A percentile compares a stretch with the other conserved stretches of the same genome.
phyloP scores from a whole-genome alignment of 2,329 filamentous ascomycete species.

The Fusarium xyrophilum region DNA sequence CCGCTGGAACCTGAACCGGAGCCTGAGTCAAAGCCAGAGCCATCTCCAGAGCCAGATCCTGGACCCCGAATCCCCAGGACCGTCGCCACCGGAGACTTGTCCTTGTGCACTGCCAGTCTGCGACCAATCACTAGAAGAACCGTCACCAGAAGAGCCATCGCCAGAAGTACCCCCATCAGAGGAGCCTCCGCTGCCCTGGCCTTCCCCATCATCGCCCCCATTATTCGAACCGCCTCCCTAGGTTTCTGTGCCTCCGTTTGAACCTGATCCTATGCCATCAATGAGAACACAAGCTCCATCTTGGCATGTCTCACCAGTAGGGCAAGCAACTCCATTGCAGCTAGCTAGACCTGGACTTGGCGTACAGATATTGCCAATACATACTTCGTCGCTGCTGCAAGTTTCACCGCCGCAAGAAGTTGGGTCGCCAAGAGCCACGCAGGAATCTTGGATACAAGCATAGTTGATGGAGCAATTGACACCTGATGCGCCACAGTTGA shows the following conservation, averaged over 20 bases:
- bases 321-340: constrained; percentile 3
- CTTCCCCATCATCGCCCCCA: neutral
- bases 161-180: neutral
- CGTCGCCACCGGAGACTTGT: neutral
- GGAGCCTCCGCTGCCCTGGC: neutral
- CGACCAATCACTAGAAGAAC: neutral
- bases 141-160: neutral
- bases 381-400: constrained; percentile 17
- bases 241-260: neutral
- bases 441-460: constrained; percentile 22
- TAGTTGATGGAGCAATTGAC: constrained; percentile 14
- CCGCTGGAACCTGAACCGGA: neutral
- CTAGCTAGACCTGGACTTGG: neutral
- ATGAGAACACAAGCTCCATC: constrained; percentile 7
- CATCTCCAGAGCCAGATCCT: neutral
- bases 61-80: neutral
- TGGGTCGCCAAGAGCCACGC: constrained; percentile 15
- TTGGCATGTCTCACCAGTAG: constrained; percentile 13
- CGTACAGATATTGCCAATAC: constrained; percentile 25
- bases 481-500: constrained; percentile 9
- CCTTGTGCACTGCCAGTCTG: constrained; percentile 7
- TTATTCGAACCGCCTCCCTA: neutral
- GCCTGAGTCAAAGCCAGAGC: neutral
- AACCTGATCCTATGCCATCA: neutral
- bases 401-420: neutral